Conservation (phyloP, 352 stramenopile species). For the Globisporangium parvum region DNA sequence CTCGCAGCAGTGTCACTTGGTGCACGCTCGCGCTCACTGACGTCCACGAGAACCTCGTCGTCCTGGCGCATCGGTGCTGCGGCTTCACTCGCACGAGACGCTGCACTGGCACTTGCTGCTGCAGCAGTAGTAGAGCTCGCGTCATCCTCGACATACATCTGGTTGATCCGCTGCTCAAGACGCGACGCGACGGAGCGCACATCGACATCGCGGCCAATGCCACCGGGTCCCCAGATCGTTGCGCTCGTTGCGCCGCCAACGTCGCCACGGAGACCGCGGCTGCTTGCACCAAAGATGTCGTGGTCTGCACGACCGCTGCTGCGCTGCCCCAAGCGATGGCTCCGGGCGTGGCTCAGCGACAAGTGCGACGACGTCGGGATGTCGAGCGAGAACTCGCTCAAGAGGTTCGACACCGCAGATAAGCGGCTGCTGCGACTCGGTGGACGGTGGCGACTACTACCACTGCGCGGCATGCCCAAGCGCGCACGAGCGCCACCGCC, state of each 20-base stretch:
- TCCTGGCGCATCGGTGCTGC: neutral
- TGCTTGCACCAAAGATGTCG: conserved; percentile 38
- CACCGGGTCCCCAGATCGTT: conserved; percentile 30
- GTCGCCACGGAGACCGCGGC: conserved; percentile 32
- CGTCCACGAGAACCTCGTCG: no score
- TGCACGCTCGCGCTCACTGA: no score
- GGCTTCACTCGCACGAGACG: neutral
- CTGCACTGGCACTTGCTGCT: conserved; percentile 10
- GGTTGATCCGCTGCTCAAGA: conserved; percentile 67
- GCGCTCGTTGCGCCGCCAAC: conserved; percentile 15
- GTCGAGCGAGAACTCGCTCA: conserved; percentile 81
- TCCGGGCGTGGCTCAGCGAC: conserved; percentile 20
- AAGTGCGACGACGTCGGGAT: conserved; percentile 48
- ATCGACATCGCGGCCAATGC: conserved; percentile 37
- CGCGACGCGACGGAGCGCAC: conserved; percentile 64
- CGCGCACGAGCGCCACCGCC: conserved; percentile 15
- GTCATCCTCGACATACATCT: conserved; percentile 36
- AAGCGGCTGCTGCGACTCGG: conserved; percentile 57
- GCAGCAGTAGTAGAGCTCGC: conserved; percentile 2
- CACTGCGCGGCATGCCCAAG: conserved; percentile 29
- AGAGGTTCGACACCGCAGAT: conserved; percentile 64
- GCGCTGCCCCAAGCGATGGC: conserved; percentile 28
- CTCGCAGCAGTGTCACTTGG: no score
- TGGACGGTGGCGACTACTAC: conserved; percentile 38
- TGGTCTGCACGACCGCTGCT: conserved; percentile 42